phyloP scores from a whole-genome alignment of 495 filamentous ascomycete genomes.

The Hypoxylon crocopeplum region DNA sequence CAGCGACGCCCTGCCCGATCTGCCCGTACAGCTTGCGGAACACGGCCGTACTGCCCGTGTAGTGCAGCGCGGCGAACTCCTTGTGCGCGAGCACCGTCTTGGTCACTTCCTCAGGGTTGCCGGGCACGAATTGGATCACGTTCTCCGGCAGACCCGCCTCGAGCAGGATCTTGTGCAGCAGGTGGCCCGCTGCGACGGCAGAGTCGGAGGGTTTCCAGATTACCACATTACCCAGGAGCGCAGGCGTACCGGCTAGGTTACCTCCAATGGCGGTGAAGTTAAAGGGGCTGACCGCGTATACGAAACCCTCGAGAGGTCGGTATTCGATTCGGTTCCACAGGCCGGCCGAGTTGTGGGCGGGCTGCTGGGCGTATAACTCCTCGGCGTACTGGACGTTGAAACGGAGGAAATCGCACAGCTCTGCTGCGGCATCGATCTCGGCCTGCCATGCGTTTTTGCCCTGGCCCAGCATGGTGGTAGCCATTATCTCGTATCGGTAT shows the following conservation, averaged over 20 bases:
- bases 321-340: constrained; percentile 88
- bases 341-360: constrained; percentile 73
- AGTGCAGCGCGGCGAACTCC: constrained; percentile 79
- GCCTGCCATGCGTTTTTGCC: constrained; percentile 98
- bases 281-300: constrained; percentile 86
- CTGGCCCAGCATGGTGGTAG: constrained; percentile 90
- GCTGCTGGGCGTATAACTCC: constrained; percentile 85
- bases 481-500: constrained; percentile 93
- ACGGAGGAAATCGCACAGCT: constrained; percentile 88
- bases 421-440: constrained; percentile 93
- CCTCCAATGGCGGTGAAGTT: constrained; percentile 90
- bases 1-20: constrained; percentile 72
- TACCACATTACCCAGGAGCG: constrained; percentile 84
- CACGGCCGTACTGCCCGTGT: constrained; percentile 80
- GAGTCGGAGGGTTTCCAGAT: constrained; percentile 88
- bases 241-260: constrained; percentile 75
- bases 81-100: constrained; percentile 69
- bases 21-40: constrained; percentile 77
- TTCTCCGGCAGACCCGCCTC: constrained; percentile 81
- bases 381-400: constrained; percentile 91
- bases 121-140: constrained; percentile 85
- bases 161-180: constrained; percentile 84
- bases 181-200: constrained; percentile 74
- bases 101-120: constrained; percentile 77
- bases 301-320: constrained; percentile 84